Evolutionary conservation across 495 filamentous ascomycete species (phyloP), one percentile per base, ranked within the genome.

Genomic region (Tuber microsphaerosporum): DNA sequence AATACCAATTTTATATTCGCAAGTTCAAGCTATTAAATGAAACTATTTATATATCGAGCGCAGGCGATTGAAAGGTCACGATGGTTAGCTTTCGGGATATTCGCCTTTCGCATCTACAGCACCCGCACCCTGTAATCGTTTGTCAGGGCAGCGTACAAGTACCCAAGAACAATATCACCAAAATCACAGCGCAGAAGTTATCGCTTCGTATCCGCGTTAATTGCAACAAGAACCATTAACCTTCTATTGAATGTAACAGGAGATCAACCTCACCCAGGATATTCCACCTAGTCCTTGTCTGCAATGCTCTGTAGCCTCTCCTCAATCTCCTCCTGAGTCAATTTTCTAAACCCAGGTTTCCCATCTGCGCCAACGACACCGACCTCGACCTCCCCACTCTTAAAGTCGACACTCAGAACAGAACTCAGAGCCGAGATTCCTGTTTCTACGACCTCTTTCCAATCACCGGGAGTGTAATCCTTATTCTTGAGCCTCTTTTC

Each of bases 401-500:
- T 99, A 88, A 99, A 99, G 85, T 99, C 95, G 81, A 98, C 96
- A 84, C 93, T 97, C 73, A 99, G 89, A 72, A 99, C 94, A 72
- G 91, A 95, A 88, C 94, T 97, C 83, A 99, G 85, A 17, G 95
- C 92, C 22, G 93, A 91, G 85, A 99, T 98, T 61, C 92, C 95
- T 76, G 97, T 87, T 86, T 99, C 95, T 74, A 99, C 94, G 48
- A 99, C 95, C 75, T 98, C 95, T 86, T 97, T 92, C 96, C 96
- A 98, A 85, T 86, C 91, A 75, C 95, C 95, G 12, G 93, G 90
- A 43, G 95, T 95, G 82, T 88, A 88, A 84, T 98, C 94, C 91
- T 97, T 97, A 90, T 97, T 97, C 89, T 98, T 98, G 86, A 99
- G 90, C 89, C 97, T 97, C 91, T 97, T 97, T 89, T 99, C 95